Percentiles rank a stretch among this genome's conserved stretches.
These are phyloP conservation scores for Verticillium klebahnii DNA, from an alignment of 2,329 filamentous ascomycete genomes.

Conservation along the genomic window DNA sequence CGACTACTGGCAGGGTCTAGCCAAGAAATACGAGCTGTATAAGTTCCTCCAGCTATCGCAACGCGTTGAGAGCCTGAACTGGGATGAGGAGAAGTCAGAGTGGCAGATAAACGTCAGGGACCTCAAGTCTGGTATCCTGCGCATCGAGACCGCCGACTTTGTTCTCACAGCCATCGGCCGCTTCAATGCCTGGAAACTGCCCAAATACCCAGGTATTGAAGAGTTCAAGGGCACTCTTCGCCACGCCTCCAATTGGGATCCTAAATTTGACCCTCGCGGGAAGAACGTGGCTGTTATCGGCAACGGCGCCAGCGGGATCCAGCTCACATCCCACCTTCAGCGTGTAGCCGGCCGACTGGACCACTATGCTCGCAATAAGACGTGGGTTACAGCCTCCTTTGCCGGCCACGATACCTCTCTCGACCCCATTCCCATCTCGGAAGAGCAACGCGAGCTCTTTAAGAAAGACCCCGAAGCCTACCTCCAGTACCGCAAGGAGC, in stretches of 20 bases:
- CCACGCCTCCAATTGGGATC: slow-evolving; percentile 59
- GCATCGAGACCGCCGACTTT: slow-evolving; percentile 50
- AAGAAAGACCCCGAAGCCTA: slow-evolving; percentile 56
- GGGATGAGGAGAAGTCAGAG: slow-evolving; percentile 43
- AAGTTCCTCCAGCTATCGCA: slow-evolving; percentile 50
- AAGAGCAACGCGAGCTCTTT: slow-evolving; percentile 52
- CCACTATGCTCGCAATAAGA: slow-evolving; percentile 60
- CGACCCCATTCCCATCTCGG: slow-evolving; percentile 48
- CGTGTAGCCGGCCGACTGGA: slow-evolving; percentile 46
- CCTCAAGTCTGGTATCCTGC: slow-evolving; percentile 28
- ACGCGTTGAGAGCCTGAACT: slow-evolving; percentile 50
- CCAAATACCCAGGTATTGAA: slow-evolving; percentile 53
- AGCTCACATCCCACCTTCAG: slow-evolving; percentile 50
- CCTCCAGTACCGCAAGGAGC: slow-evolving; percentile 50
- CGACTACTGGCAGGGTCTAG: slow-evolving; percentile 60
- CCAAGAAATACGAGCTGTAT: slow-evolving; percentile 61
- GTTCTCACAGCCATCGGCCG: slow-evolving; percentile 59
- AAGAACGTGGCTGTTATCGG: slow-evolving; percentile 57
- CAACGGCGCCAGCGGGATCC: slow-evolving; percentile 59
- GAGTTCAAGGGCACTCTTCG: slow-evolving; percentile 51
- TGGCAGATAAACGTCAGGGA: slow-evolving; percentile 52
- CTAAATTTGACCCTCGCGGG: slow-evolving; percentile 38
- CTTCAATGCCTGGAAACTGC: slow-evolving; percentile 62
- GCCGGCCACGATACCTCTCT: slow-evolving; percentile 49
- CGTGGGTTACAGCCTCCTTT: slow-evolving; percentile 64